Evolutionary conservation across 139 green algal species (phyloP).

Genomic region (Spirogloea muscicola): DNA sequence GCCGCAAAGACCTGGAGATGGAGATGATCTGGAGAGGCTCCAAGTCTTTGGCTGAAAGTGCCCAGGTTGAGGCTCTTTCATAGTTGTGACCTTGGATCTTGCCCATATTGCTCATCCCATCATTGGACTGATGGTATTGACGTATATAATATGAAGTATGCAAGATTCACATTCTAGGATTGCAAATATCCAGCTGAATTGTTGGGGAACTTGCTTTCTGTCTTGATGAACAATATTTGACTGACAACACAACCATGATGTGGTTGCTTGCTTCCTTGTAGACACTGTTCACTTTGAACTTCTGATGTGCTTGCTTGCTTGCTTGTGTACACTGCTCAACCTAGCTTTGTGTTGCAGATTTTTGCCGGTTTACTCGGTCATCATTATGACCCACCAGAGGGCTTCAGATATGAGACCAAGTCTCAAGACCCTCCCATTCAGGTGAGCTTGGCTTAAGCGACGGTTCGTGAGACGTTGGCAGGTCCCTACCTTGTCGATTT

Average conservation of each 20-base stretch:
- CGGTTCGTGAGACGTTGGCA: neutral
- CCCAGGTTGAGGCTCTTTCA: constrained; percentile 49
- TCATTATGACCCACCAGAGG: constrained; percentile 71
- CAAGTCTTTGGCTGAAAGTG: constrained; percentile 50
- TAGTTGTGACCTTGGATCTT: neutral
- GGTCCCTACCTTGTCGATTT: neutral
- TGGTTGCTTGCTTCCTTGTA: too few species aligned
- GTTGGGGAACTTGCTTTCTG: too few species aligned
- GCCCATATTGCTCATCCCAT: neutral
- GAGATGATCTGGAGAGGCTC: constrained; percentile 74
- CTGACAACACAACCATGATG: too few species aligned
- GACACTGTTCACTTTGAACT: too few species aligned
- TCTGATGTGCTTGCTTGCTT: too few species aligned
- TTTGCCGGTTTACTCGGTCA: constrained; percentile 46
- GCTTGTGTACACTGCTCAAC: too few species aligned
- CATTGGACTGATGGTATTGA: neutral
- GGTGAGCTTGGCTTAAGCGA: too few species aligned
- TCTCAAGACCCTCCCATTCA: constrained; percentile 54
- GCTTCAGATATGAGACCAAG: constrained; percentile 65
- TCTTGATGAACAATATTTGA: too few species aligned
- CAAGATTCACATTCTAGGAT: too few species aligned
- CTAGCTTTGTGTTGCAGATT: too few species aligned
- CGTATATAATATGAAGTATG: neutral
- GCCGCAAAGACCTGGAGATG: constrained; percentile 49
- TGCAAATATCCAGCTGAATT: too few species aligned